Conservation (phyloP, 192 early-diverging fungal species). For the Chytriomyces sp. region DNA sequence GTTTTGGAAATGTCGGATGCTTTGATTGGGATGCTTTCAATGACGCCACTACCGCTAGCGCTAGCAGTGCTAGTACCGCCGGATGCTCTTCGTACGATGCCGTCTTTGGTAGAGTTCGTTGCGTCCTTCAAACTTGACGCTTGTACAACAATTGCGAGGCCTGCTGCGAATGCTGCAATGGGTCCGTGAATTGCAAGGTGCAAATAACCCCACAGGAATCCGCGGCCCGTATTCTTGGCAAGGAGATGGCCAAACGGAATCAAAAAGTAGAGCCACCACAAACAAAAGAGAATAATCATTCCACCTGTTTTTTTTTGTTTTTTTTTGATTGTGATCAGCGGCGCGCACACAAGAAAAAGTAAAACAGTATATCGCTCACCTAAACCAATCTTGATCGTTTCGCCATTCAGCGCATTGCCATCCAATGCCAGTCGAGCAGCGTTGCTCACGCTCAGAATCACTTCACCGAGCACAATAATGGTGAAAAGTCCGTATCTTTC, state of each 20-base stretch:
- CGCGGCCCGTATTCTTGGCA: not conserved
- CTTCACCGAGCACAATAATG: constrained; percentile 16
- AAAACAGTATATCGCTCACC: not conserved
- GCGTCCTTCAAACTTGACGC: not conserved
- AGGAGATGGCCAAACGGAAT: constrained; percentile 15
- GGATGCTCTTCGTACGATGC: too few relatives aligned
- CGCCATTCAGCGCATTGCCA: not conserved
- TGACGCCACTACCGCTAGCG: too few relatives aligned
- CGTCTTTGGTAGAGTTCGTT: not conserved
- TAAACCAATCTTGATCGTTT: not conserved
- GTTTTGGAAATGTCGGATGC: not conserved
- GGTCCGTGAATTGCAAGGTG: not conserved
- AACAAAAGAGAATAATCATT: constrained; percentile 1
- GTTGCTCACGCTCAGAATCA: not conserved
- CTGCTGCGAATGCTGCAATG: not conserved
- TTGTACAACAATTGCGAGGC: not conserved
- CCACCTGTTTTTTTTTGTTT: not conserved
- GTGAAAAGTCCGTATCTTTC: constrained; percentile 14
- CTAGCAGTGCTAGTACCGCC: too few relatives aligned
- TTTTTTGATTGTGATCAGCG: not conserved
- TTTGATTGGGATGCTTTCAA: too few relatives aligned
- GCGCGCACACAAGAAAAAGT: not conserved
- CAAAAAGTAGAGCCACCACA: constrained; percentile 22
- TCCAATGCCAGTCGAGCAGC: not conserved
- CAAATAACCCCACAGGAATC: constrained; percentile 15